Conservation (phyloP, 2,329 filamentous ascomycete genomes). For the Aspergillus ibericus region DNA sequence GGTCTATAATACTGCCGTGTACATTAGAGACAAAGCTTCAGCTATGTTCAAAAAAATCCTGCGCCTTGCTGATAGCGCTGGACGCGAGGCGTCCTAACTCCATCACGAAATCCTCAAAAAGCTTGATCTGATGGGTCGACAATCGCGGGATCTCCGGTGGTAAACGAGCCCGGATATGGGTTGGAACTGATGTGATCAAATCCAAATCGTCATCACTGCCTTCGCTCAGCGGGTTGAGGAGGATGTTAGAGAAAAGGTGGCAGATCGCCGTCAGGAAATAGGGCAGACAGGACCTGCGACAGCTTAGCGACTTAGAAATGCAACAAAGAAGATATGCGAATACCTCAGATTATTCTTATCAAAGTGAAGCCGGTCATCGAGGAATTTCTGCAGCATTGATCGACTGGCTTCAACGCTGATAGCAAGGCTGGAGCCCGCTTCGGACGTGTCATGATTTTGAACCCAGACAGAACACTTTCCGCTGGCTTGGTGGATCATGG, state of each 20-base stretch:
- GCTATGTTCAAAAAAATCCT: not conserved
- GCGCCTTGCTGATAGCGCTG: conserved; percentile 8
- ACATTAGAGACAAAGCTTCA: not conserved
- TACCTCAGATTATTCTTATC: not conserved
- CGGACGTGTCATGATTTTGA: conserved; percentile 10
- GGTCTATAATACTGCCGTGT: not conserved
- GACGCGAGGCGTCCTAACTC: conserved; percentile 9
- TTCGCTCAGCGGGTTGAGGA: conserved; percentile 5
- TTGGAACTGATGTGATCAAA: not conserved
- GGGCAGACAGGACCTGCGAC: conserved; percentile 9
- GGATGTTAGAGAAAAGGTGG: conserved; percentile 14
- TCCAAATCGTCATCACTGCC: conserved; percentile 2
- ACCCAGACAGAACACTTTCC: conserved; percentile 12
- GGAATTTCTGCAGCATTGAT: conserved; percentile 8
- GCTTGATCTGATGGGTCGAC: conserved; percentile 2
- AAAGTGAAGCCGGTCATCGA: not conserved
- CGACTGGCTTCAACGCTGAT: conserved; percentile 12
- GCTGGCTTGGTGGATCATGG: conserved; percentile 15
- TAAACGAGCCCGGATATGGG: not conserved
- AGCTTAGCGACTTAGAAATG: not conserved
- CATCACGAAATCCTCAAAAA: conserved; percentile 8
- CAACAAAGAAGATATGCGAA: not conserved
- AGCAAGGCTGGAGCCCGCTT: conserved; percentile 9
- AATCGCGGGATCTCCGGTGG: conserved; percentile 1
- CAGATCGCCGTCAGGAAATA: conserved; percentile 7